Evolutionary conservation across 495 filamentous ascomycete genomes (phyloP), one percentile per base, ranked within the genome.

Genomic region (Xeromyces bisporus): DNA sequence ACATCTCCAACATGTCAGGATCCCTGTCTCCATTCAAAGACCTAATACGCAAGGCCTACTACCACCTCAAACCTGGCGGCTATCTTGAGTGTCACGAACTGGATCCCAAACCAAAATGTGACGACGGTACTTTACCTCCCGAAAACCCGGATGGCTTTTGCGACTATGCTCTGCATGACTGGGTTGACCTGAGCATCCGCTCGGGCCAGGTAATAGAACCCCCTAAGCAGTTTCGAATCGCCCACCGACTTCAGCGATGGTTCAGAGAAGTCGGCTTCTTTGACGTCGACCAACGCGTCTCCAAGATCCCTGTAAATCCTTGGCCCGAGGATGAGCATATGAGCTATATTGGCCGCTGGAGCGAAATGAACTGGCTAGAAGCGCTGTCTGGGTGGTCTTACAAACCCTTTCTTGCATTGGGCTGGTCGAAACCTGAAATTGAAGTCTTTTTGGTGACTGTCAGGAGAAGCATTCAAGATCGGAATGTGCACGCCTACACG

Each of bases 71-170:
- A 38, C 72, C 75, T 0, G 73, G 73, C n/a, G 73, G 72, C 18
- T 79, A 65, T 46, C 48, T 78, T 26, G 75, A 80, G 48, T 63
- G 63, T 34, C 70, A 77, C 36, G 76, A 81, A 36, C 38, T 71
- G 15, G 61, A 69, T 32, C 55, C 54, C n/a, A 56, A 55, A n/a
- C 62, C 64, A 3, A 46, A 48, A 32, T 75, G 69, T 39, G 75
- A 80, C 38, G 75, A 80, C 35, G 65, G 51, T 7, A 71, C 69
- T 3, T 63, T 80, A 54, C 58, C 60, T 1, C 56, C 56, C 1
- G 45, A 50, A 24, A 50, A 60, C 26, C 50, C 50, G 16, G 56
- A 62, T 21, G 53, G 53, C 16, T 60, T 47, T 35, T 55, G 58
- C 23, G 35, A 47, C 20, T 62, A 46, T 29, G 54, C 52, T 3